Conservation (phyloP, 164 flowering plant species). For the Tetrastigma voinierianum region DNA sequence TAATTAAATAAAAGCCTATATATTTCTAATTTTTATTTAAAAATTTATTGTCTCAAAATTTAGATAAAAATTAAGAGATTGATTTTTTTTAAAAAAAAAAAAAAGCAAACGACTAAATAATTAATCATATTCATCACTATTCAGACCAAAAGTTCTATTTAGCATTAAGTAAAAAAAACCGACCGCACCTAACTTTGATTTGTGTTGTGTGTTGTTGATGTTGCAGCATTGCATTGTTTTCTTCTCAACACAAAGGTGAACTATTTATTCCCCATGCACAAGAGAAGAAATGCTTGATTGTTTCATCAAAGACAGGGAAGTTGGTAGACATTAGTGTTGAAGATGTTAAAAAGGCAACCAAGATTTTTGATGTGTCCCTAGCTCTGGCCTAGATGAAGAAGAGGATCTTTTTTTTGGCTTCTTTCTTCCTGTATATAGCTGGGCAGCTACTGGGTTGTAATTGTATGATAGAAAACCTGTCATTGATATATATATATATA, state of each 20-base stretch:
- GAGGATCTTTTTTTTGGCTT: not conserved
- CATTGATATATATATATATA: no score
- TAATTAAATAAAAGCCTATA: not conserved
- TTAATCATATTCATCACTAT: no score
- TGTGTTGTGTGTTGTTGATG: not conserved
- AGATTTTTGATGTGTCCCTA: slow-evolving; percentile 48
- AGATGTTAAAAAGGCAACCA: slow-evolving; percentile 52
- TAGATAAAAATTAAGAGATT: no score
- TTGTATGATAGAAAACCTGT: no score
- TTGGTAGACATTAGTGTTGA: slow-evolving; percentile 60
- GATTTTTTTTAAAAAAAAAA: no score
- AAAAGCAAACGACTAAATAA: no score
- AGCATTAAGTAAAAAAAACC: no score
- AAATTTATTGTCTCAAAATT: no score
- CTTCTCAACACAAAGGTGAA: slow-evolving; percentile 67
- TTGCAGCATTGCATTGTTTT: slow-evolving; percentile 69
- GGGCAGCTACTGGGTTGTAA: no score
- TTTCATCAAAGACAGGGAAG: slow-evolving; percentile 75
- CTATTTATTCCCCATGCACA: slow-evolving; percentile 66
- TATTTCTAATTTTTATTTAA: not conserved
- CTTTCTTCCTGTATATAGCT: not conserved
- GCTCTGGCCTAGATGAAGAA: slow-evolving; percentile 42
- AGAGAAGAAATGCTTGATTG: slow-evolving; percentile 56
- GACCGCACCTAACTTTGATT: no score
- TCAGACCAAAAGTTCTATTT: no score